Conservation (phyloP, 129 eudicot species). For the Apium graveolens region DNA sequence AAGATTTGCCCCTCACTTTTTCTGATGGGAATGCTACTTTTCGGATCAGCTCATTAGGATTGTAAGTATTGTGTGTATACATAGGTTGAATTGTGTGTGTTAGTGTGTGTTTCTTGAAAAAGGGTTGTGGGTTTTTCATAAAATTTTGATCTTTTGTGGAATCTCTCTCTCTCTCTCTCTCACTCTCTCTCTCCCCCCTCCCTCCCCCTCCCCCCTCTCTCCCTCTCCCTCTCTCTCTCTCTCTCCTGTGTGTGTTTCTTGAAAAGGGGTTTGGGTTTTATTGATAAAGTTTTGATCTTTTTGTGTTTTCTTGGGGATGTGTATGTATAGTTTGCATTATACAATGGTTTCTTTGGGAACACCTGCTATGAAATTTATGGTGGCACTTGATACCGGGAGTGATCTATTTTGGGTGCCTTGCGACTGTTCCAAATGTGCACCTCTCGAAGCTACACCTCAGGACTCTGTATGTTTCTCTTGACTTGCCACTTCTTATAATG, state of each 20-base stretch:
- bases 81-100: not conserved
- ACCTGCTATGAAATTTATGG: conserved; percentile 82
- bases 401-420: conserved; percentile 98
- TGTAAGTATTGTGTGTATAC: conserved; percentile 30
- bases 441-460: conserved; percentile 40
- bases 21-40: conserved; percentile 82
- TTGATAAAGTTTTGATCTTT: conserved; percentile 14
- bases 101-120: not conserved
- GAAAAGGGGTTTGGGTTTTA: not conserved
- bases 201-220: not conserved
- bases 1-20: conserved; percentile 47
- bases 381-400: conserved; percentile 95
- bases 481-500: not conserved
- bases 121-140: not conserved
- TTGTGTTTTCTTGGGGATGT: conserved; percentile 4
- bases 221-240: not conserved
- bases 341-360: conserved; percentile 80
- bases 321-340: conserved; percentile 69
- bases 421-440: conserved; percentile 63
- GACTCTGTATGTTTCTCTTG: conserved; percentile 47
- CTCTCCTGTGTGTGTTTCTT: not conserved
- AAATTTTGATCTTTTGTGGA: not conserved
- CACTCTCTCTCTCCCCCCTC: not conserved
- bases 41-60: conserved; percentile 75
- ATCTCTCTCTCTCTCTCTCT: not conserved